Base-by-base conservation (phyloP, 805 yeast species). In the Wickerhamomyces hampshirensis region DNA sequence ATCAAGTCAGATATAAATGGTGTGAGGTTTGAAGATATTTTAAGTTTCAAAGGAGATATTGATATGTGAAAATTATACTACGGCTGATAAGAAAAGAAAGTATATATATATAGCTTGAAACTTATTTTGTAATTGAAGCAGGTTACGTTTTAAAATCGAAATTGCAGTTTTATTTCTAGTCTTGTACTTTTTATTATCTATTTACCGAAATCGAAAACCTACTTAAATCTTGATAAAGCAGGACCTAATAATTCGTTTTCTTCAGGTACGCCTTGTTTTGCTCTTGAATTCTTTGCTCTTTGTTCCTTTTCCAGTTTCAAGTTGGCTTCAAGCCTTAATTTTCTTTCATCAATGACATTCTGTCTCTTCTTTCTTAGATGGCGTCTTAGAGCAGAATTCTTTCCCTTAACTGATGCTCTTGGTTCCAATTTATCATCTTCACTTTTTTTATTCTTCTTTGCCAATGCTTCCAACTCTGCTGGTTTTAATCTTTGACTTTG, bases 341-440 rank as follows among this genome's bases (percentile, higher is more conserved):
- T 81, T 52, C 96, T 79, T 59, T 87, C 86, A 58, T 87, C 95
- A 43, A 89, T 76, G 30, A 88, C 89, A 55, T 88, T 88, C 57
- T 75, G 78, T 37, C 80, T 78, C 71, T 82, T 84, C 73, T 85
- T 89, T 58, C 95, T 78, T 61, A 84, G 64, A 57, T 80, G 79
- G 37, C 80, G 74, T 56, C 96, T 80, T 42, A 91, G 63, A 2
- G 88, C 80, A 7, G 97, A 86, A 62, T 88, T 86, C 60, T 84
- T 84, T 32, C 86, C 84, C 55, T 77, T 78, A 26, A 78, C 79
- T 21, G 78, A 79, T 2, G 95, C 84, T 45, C 74, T 75, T 24
- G 48, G 41, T 17, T 42, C 48, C 4, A 42, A 18, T 43, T 80
- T 77, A 23, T 65, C 69, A 16, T 69, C 72, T 26, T 64, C 67